Base-by-base conservation (phyloP, 192 early-diverging fungal species). In the Lobosporangium transversale region DNA sequence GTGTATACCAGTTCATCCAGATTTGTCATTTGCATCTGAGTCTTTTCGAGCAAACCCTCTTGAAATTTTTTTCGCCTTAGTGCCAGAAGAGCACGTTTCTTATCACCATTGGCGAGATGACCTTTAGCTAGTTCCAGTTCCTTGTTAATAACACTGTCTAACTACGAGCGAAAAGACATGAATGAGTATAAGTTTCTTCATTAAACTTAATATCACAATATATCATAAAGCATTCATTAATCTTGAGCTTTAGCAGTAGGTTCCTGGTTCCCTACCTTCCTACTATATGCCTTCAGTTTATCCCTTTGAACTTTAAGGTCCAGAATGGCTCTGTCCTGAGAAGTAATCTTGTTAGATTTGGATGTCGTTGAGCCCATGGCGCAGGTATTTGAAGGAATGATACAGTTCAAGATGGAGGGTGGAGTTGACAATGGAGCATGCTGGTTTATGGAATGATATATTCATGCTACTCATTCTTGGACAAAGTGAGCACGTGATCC, bases 61-160 rank as follows among this genome's bases (percentile, higher is more conserved):
- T 98, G 96, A 75, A 95, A 98, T 74, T 97, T 97, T 79, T 96
- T 97, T 85, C 96, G 95, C 71, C 93, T 92, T 15, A 99, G 85
- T 2, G 97, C 95, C 32, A 99, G 63, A 56, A 96, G 76, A 6
- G 97, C 97, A 10, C 89, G 85, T 40, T 81, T 79, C 57, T 94
- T 94, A 78, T 98, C 91, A 10, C 90, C 90, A 54, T 87, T 83
- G 6, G 65, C 81, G 12, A 96, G 79, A 65, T 92, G 88, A 36
- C 87, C 69, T 63, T 93, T 94, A 17, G 97, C 97, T 36, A 93
- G 70, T 43, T 81, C 82, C 23, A 92, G 78, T 80, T 97, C 96
- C 65, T 87, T 87, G n/a, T 89, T 90, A n/a, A 92, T 79, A 1
- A 97, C 90, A 7, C 84, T 62, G 68, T 92, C 85, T 20, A 97